phyloP scores from a whole-genome alignment of 2,329 filamentous ascomycete genomes.

The Trichoderma endophyticum region DNA sequence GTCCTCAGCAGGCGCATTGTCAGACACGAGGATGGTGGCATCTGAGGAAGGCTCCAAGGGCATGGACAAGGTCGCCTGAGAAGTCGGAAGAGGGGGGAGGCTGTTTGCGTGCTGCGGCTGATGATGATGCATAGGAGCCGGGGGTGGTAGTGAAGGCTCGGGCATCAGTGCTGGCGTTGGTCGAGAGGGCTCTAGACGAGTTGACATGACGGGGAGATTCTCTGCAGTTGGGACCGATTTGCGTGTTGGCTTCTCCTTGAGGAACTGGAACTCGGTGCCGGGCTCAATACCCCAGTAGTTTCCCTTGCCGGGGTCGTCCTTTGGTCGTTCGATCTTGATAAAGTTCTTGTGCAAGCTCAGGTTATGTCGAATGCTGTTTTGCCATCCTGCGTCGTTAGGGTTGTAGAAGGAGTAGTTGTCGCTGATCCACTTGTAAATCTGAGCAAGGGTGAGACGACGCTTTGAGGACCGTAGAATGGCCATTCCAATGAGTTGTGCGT shows the following conservation, averaged over 20 bases:
- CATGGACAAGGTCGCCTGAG: slow-evolving; percentile 36
- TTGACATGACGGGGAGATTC: slow-evolving; percentile 57
- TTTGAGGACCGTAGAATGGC: slow-evolving; percentile 84
- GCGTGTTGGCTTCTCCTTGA: slow-evolving; percentile 76
- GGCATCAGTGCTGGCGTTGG: slow-evolving; percentile 39
- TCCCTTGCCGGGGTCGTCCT: slow-evolving; percentile 95
- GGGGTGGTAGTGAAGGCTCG: slow-evolving; percentile 50
- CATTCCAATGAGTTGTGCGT: slow-evolving; percentile 94
- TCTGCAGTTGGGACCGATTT: slow-evolving; percentile 55
- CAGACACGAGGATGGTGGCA: slow-evolving; percentile 71
- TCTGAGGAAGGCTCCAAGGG: slow-evolving; percentile 69
- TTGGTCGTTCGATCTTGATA: slow-evolving; percentile 90
- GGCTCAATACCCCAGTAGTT: slow-evolving; percentile 94
- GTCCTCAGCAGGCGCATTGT: slow-evolving; percentile 56
- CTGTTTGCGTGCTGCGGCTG: slow-evolving; percentile 20
- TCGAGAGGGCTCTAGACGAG: slow-evolving; percentile 51
- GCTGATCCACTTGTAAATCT: slow-evolving; percentile 99
- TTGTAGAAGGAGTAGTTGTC: slow-evolving; percentile 88
- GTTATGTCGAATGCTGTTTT: slow-evolving; percentile 98
- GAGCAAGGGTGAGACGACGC: slow-evolving; percentile 80
- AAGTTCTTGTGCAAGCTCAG: slow-evolving; percentile 96
- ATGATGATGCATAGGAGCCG: slow-evolving; percentile 35
- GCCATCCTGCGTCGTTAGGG: slow-evolving; percentile 84
- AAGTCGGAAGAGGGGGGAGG: slow-evolving; percentile 41
- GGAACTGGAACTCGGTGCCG: slow-evolving; percentile 85